These are phyloP conservation scores for Bretschneidera sinensis DNA, from an alignment of 345 rosid genomes.

Conservation along the genomic window DNA sequence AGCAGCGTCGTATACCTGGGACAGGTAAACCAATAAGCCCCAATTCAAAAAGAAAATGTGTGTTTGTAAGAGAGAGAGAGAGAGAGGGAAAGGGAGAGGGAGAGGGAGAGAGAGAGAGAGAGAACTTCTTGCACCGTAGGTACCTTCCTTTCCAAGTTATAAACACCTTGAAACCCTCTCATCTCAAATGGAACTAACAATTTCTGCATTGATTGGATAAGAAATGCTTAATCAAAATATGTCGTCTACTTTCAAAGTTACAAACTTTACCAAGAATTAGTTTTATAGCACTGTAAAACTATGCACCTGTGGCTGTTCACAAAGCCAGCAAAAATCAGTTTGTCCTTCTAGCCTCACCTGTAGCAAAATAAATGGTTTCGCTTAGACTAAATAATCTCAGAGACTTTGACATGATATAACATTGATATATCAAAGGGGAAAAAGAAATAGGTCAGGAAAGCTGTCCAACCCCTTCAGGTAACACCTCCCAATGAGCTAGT, in stretches of 20 bases:
- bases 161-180: slow-evolving; percentile 85
- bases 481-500: slow-evolving; percentile 46
- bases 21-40: slow-evolving; percentile 1
- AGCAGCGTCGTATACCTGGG: slow-evolving; percentile 66
- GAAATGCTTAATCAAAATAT: slow-evolving; percentile 1
- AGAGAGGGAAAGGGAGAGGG: too few species aligned
- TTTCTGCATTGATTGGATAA: slow-evolving; percentile 36
- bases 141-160: slow-evolving; percentile 96
- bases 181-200: slow-evolving; percentile 88
- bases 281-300: slow-evolving; percentile 5
- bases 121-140: neutral
- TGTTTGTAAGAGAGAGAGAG: too few species aligned
- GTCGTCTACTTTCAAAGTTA: neutral
- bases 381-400: slow-evolving; percentile 2
- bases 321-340: slow-evolving; percentile 89
- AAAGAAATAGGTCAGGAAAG: slow-evolving; percentile 2
- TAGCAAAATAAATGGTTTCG: slow-evolving; percentile 8
- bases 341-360: slow-evolving; percentile 92
- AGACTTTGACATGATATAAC: neutral
- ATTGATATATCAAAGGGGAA: neutral
- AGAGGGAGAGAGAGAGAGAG: neutral
- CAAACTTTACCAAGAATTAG: too few species aligned
- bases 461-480: slow-evolving; percentile 51
- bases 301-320: slow-evolving; percentile 82
- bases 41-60: neutral